Conservation (phyloP, 768 basidiomycete genomes). For the Russula emetica region DNA sequence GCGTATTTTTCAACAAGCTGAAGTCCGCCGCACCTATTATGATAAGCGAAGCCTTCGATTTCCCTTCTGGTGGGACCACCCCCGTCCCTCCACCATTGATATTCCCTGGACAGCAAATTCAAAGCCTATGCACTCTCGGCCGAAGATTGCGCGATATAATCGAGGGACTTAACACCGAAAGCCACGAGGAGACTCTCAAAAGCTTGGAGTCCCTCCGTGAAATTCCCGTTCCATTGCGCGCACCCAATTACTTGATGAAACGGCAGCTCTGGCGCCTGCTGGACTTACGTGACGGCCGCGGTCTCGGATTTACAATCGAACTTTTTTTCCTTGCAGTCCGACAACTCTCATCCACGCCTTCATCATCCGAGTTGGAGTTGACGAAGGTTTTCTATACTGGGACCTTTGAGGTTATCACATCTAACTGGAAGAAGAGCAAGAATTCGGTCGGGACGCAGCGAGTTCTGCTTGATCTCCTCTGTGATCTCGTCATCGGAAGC, state of each 20-base stretch:
- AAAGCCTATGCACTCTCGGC: neutral
- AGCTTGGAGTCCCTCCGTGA: neutral
- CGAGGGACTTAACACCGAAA: neutral
- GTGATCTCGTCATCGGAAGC: slow-evolving; percentile 6
- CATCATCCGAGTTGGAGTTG: neutral
- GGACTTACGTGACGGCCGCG: slow-evolving; percentile 3
- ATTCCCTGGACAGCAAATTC: neutral
- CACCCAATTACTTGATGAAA: neutral
- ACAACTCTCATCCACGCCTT: neutral
- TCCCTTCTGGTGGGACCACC: neutral
- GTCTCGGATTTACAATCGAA: slow-evolving; percentile 7
- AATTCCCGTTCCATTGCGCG: neutral
- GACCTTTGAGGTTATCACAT: slow-evolving; percentile 2
- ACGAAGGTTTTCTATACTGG: neutral
- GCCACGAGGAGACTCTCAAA: neutral
- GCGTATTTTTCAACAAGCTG: slow-evolving; percentile 1
- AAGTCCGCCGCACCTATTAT: neutral
- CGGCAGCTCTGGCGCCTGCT: slow-evolving; percentile 15
- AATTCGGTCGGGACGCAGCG: neutral
- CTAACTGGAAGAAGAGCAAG: neutral
- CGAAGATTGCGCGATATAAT: neutral
- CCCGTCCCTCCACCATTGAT: neutral
- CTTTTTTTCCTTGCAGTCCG: slow-evolving; percentile 13
- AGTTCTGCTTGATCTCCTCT: slow-evolving; percentile 5
- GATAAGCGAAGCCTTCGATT: neutral